Base-by-base conservation (phyloP, 2,329 filamentous ascomycete genomes). In the Beauveria australis region DNA sequence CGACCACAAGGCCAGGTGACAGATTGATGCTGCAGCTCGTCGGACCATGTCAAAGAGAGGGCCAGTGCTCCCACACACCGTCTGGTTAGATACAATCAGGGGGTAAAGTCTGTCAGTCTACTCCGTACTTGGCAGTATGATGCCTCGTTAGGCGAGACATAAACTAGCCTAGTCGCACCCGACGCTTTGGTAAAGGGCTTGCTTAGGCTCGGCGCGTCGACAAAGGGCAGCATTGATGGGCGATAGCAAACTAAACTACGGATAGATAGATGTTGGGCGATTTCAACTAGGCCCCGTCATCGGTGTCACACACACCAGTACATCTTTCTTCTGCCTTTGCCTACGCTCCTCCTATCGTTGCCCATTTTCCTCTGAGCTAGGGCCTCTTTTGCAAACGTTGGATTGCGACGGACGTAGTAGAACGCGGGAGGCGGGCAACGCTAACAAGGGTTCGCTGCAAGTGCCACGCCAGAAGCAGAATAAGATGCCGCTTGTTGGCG, bases 361-460 rank as follows among this genome's bases (percentile, higher is more conserved):
- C 28, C 8, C 18, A 16, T 56, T 16, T 3, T 49, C 30, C 19
- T 24, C 37, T 10, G 30, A 24, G 43, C 19, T 41, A 9, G 44
- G 44, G 8, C 54, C 30, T 47, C 28, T 16, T 22, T 40, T 49
- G 33, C 33, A 30, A 30, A 22, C 22, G 22, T 22, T 22, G 3
- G n/a, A 6, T 59, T 59, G 47, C 56, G 56, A 59, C 56, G 56
- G 56, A 59, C 30, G 56, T 59, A 9, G 56, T 53, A 52, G 48
- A 59, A 53, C 46, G 33, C 43, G 46, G 33, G 46, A 33, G 22
- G 46, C 44, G 14, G n/a, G 37, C 28, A 52, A 52, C 56, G 56
- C 55, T 58, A 59, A 46, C 5, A 40, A 59, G 47, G 56, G 46
- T 52, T 49, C 18, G 12, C 22, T 41, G 30, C 54, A 28, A 28